Conservation (phyloP, 2,329 filamentous ascomycete species). For the Lachnellula hyalina region DNA sequence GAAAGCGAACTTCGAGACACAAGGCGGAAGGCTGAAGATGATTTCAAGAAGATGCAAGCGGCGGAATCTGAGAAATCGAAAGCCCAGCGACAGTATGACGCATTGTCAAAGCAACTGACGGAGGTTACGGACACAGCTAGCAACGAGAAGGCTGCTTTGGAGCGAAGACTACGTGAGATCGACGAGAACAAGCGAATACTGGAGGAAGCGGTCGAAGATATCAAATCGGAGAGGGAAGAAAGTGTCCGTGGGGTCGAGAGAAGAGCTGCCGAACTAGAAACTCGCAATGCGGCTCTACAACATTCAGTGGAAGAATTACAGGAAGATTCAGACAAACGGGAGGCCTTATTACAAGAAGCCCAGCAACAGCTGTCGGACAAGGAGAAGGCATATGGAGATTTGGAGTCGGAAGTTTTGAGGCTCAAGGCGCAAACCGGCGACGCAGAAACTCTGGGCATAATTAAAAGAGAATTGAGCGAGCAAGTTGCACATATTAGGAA, state of each 20-base stretch:
- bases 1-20: conserved; percentile 79
- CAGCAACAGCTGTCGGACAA: conserved; percentile 50
- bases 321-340: conserved; percentile 37
- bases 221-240: conserved; percentile 58
- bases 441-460: conserved; percentile 75
- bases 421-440: conserved; percentile 85
- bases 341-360: conserved; percentile 27
- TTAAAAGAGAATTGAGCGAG: conserved; percentile 83
- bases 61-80: conserved; percentile 52
- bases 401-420: conserved; percentile 79
- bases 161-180: conserved; percentile 63
- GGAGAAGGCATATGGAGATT: conserved; percentile 63
- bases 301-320: conserved; percentile 46
- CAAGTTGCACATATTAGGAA: conserved; percentile 88
- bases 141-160: conserved; percentile 57
- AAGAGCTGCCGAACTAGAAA: conserved; percentile 56
- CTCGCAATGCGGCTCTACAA: conserved; percentile 53
- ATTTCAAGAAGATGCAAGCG: conserved; percentile 63
- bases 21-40: conserved; percentile 75
- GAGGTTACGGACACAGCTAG: conserved; percentile 46
- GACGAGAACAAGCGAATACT: conserved; percentile 68
- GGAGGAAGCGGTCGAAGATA: conserved; percentile 77
- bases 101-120: conserved; percentile 46
- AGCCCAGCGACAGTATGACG: conserved; percentile 45
- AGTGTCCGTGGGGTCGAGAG: conserved; percentile 59